Conservation (phyloP, 768 basidiomycete genomes). For the Daedalea quercina region DNA sequence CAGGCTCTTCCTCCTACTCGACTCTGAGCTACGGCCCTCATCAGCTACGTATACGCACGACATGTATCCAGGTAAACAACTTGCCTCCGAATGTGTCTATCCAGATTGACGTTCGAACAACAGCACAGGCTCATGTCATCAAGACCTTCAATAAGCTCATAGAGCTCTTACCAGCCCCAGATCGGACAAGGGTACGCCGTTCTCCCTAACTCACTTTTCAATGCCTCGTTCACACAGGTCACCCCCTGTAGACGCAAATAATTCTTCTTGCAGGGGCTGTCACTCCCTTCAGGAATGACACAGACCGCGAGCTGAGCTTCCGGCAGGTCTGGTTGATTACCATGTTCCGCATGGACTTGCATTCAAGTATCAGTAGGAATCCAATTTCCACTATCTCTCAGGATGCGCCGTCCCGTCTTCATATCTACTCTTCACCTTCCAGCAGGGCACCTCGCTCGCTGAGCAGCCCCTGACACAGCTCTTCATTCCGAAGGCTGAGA, state of each 20-base stretch:
- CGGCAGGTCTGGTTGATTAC: conserved; percentile 35
- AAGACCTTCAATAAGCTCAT: conserved; percentile 49
- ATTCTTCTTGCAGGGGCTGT: conserved; percentile 60
- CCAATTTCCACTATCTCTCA: conserved; percentile 85
- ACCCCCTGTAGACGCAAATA: conserved; percentile 68
- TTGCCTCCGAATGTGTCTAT: neutral
- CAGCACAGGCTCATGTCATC: conserved; percentile 46
- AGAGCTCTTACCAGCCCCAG: conserved; percentile 39
- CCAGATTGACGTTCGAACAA: neutral
- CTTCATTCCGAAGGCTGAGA: conserved; percentile 72
- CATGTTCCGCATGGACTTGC: neutral
- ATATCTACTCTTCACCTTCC: conserved; percentile 54
- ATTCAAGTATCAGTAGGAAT: conserved; percentile 38
- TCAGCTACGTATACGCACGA: too few species aligned
- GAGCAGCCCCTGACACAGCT: conserved; percentile 45
- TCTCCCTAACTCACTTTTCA: neutral
- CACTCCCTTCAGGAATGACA: conserved; percentile 68
- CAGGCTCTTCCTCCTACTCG: too few species aligned
- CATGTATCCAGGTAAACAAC: conserved; percentile 6
- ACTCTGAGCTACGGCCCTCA: too few species aligned
- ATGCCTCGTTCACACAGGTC: neutral
- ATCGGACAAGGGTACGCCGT: conserved; percentile 48
- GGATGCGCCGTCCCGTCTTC: conserved; percentile 74
- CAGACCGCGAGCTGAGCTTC: conserved; percentile 75
- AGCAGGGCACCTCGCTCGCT: conserved; percentile 40